Percentiles rank a stretch among this genome's conserved stretches.
phyloP scores from a whole-genome alignment of 495 filamentous ascomycete species.

The Lasiosphaeria hispida region DNA sequence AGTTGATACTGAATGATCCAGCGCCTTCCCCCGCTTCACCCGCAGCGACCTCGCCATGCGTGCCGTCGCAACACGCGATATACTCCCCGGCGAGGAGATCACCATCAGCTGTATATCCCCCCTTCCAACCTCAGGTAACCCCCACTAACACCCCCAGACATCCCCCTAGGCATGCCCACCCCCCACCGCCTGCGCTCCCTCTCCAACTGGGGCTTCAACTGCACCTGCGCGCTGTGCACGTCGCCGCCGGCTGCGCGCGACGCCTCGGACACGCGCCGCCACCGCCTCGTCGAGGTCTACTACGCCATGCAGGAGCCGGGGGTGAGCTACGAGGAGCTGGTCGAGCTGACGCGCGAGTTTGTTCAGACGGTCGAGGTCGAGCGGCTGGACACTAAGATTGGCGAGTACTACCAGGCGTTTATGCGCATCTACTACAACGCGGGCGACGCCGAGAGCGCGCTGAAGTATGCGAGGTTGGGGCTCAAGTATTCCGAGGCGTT shows the following conservation, averaged over 20 bases:
- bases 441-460: constrained; percentile 25
- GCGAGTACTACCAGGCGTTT: constrained; percentile 33
- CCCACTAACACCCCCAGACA: constrained; percentile 19
- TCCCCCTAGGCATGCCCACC: constrained; percentile 30
- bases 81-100: constrained; percentile 35
- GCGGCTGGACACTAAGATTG: constrained; percentile 26
- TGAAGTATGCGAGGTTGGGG: constrained; percentile 22
- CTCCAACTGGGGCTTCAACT: constrained; percentile 36
- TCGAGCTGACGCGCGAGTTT: constrained; percentile 27
- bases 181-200: constrained; percentile 24
- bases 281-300: constrained; percentile 27
- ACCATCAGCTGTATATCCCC: constrained; percentile 35
- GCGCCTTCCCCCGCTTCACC: constrained; percentile 30
- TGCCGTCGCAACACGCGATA: constrained; percentile 33
- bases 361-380: constrained; percentile 29
- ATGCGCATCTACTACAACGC: constrained; percentile 27
- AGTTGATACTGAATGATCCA: constrained; percentile 12
- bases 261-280: constrained; percentile 29
- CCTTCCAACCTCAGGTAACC: not conserved
- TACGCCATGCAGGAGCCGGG: constrained; percentile 22
- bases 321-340: constrained; percentile 17
- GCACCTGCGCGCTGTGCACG: constrained; percentile 33
- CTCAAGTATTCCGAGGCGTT: constrained; percentile 28
- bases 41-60: constrained; percentile 31
- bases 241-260: constrained; percentile 15